phyloP scores from a whole-genome alignment of 441 rosid genomes.

The Syzygium malaccense region DNA sequence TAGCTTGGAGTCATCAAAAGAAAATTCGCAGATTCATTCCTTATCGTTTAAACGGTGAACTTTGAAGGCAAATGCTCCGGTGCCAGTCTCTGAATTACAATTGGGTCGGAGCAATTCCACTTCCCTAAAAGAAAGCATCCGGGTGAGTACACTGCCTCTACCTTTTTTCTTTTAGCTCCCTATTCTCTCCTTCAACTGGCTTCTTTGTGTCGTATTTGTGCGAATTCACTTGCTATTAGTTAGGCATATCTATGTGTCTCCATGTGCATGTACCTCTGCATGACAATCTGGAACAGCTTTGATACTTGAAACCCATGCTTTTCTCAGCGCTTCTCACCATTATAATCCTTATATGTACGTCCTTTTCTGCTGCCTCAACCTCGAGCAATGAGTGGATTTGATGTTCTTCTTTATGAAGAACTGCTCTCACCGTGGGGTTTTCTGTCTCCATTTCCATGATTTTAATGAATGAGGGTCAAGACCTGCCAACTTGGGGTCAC shows the following conservation, averaged over 20 bases:
- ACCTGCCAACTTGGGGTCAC: background rate
- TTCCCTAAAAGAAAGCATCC: background rate
- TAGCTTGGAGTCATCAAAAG: slow-evolving; percentile 18
- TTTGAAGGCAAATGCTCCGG: background rate
- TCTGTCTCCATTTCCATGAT: background rate
- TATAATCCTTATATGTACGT: background rate
- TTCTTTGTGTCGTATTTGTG: background rate
- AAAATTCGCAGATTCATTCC: background rate
- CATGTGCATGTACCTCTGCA: background rate
- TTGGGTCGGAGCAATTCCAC: background rate
- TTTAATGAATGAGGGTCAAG: background rate
- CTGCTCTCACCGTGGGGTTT: background rate
- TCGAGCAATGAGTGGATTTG: background rate
- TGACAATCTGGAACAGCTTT: background rate
- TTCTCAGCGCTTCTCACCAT: background rate
- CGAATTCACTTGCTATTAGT: background rate
- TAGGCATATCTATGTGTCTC: background rate
- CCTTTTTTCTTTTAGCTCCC: background rate
- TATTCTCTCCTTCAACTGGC: background rate
- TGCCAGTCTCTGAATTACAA: background rate
- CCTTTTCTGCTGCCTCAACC: background rate
- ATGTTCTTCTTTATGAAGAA: background rate
- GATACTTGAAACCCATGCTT: background rate
- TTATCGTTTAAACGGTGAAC: background rate
- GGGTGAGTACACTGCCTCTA: background rate